Evolutionary conservation across 768 basidiomycete species (phyloP).

Genomic region (Agaricus subrufescens): DNA sequence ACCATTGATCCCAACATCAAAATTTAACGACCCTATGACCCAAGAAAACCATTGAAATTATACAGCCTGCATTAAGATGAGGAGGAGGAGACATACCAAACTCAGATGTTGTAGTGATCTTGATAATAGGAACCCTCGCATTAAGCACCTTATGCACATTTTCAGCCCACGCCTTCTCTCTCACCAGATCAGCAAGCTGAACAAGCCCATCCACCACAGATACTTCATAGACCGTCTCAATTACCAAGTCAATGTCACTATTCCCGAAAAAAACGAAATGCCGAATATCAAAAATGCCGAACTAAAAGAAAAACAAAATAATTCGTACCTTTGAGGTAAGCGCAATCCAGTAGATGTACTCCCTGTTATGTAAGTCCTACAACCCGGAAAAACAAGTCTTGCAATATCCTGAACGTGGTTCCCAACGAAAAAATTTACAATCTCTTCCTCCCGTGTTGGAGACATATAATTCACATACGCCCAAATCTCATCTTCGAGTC

Average conservation of each 20-base stretch:
- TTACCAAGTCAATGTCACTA: conserved; percentile 19
- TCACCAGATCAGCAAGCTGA: conserved; percentile 43
- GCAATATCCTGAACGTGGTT: conserved; percentile 41
- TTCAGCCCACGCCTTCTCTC: conserved; percentile 36
- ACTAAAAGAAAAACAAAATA: conserved; percentile 39
- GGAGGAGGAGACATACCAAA: conserved; percentile 24
- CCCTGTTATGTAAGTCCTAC: conserved; percentile 54
- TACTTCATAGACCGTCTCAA: conserved; percentile 24
- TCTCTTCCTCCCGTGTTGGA: conserved; percentile 48
- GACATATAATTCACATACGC: conserved; percentile 52
- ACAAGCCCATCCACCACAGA: conserved; percentile 37
- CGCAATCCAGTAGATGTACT: conserved; percentile 57
- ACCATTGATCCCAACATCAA: conserved; percentile 68
- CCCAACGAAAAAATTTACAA: conserved; percentile 40
- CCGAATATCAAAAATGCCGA: conserved; percentile 3
- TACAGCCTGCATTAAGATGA: neutral
- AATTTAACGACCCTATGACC: conserved; percentile 44
- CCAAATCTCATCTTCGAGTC: conserved; percentile 62
- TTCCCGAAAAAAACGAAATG: neutral
- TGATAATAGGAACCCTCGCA: conserved; percentile 57
- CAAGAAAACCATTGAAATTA: no score
- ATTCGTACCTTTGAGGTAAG: conserved; percentile 52
- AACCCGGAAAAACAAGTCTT: conserved; percentile 35
- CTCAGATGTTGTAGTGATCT: conserved; percentile 41
- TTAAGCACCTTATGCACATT: conserved; percentile 20